These are phyloP conservation scores for Claviceps lovelessii DNA, from an alignment of 2,329 filamentous ascomycete genomes.

Conservation along the genomic window DNA sequence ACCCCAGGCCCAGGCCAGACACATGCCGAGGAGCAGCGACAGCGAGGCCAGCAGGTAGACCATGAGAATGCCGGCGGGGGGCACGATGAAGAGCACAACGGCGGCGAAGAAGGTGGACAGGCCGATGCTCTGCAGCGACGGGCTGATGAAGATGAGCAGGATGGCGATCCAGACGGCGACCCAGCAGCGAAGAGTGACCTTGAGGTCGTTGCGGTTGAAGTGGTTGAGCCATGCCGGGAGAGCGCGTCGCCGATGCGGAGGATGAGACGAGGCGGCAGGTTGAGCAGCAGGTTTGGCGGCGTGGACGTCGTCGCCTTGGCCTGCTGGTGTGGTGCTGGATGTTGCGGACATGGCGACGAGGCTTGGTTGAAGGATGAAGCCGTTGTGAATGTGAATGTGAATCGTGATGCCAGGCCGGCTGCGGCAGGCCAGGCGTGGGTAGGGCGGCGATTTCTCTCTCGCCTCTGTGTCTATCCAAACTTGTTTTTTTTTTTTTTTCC, in stretches of 20 bases:
- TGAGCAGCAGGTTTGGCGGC: not conserved
- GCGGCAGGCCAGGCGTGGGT: no score
- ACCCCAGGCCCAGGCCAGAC: constrained; percentile 35
- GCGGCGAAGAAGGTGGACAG: constrained; percentile 30
- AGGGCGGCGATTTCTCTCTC: no score
- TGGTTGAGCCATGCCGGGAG: constrained; percentile 26
- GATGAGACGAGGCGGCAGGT: not conserved
- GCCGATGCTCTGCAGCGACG: constrained; percentile 25
- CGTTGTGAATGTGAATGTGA: no score
- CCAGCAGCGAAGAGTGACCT: constrained; percentile 31
- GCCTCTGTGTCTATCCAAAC: no score
- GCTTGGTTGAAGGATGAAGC: no score
- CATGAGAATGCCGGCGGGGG: constrained; percentile 30
- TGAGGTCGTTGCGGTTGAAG: constrained; percentile 32
- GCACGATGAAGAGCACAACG: constrained; percentile 29
- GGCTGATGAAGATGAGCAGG: constrained; percentile 32
- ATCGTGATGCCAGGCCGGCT: no score
- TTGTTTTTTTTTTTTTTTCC: no score
- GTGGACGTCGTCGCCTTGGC: not conserved
- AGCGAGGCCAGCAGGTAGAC: constrained; percentile 28
- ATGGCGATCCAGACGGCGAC: constrained; percentile 30
- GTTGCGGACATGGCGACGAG: not conserved
- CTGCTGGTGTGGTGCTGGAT: not conserved
- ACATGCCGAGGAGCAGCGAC: constrained; percentile 31
- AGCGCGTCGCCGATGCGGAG: not conserved